These are phyloP conservation scores for Leccinum pachyderme DNA, from an alignment of 1,284 basidiomycete species.

Conservation along the genomic window DNA sequence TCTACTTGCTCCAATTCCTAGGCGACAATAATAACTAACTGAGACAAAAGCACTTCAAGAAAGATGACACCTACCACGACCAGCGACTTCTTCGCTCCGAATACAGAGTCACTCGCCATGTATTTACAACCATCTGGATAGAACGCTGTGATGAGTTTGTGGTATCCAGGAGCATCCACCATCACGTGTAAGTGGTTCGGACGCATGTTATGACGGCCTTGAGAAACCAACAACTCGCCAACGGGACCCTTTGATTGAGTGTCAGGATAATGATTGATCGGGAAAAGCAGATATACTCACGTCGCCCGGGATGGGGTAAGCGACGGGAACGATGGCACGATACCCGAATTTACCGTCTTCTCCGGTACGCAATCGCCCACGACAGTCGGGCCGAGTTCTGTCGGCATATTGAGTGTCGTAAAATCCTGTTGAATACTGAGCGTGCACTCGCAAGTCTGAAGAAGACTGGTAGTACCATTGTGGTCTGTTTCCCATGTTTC, in stretches of 20 bases:
- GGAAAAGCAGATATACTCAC: slow-evolving; percentile 34
- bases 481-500: slow-evolving; percentile 90
- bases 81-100: slow-evolving; percentile 71
- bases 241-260: slow-evolving; percentile 60
- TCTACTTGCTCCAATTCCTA: slow-evolving; percentile 51
- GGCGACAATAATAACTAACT: not conserved
- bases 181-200: slow-evolving; percentile 80
- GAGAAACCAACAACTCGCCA: slow-evolving; percentile 54
- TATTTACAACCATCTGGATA: slow-evolving; percentile 74
- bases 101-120: slow-evolving; percentile 69
- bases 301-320: slow-evolving; percentile 82
- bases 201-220: slow-evolving; percentile 74
- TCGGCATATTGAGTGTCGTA: slow-evolving; percentile 67
- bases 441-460: not conserved
- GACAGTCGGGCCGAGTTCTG: slow-evolving; percentile 67
- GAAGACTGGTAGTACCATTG: slow-evolving; percentile 18
- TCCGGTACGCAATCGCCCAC: slow-evolving; percentile 65
- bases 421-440: slow-evolving; percentile 36
- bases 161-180: slow-evolving; percentile 68
- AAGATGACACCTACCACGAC: slow-evolving; percentile 48
- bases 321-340: slow-evolving; percentile 73
- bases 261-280: slow-evolving; percentile 4
- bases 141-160: slow-evolving; percentile 70
- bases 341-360: slow-evolving; percentile 70
- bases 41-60: slow-evolving; percentile 2